These are phyloP conservation scores for Fomitopsis pulvina DNA, from an alignment of 768 basidiomycete genomes.

Conservation along the genomic window DNA sequence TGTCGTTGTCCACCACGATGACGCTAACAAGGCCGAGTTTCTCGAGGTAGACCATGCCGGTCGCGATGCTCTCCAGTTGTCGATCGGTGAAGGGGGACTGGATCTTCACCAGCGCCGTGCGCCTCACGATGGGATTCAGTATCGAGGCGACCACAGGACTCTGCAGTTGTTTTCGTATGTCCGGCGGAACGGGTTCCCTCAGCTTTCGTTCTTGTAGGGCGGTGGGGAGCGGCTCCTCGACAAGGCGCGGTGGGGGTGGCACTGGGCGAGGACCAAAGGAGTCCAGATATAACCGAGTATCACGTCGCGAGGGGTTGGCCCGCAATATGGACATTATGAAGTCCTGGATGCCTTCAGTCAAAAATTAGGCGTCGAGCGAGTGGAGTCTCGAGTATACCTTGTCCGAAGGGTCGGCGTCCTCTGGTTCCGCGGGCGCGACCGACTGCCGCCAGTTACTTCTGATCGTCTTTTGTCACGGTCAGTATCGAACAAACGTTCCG, in stretches of 20 bases:
- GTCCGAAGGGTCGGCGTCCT: constrained; percentile 22
- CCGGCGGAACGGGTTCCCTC: constrained; percentile 23
- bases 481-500: not conserved
- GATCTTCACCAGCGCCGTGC: constrained; percentile 92
- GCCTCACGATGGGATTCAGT: constrained; percentile 74
- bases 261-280: constrained; percentile 71
- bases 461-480: constrained; percentile 18
- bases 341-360: constrained; percentile 48
- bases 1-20: constrained; percentile 90
- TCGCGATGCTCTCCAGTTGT: constrained; percentile 89
- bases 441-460: constrained; percentile 15
- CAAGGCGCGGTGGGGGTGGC: constrained; percentile 21
- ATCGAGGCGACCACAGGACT: constrained; percentile 64
- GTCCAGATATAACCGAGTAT: constrained; percentile 84
- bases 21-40: constrained; percentile 94
- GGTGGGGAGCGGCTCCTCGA: constrained; percentile 21
- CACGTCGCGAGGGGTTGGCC: constrained; percentile 86
- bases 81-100: constrained; percentile 93
- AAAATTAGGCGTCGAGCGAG: not conserved
- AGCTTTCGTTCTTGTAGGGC: constrained; percentile 21
- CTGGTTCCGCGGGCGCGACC: constrained; percentile 15
- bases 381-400: constrained; percentile 16
- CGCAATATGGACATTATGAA: constrained; percentile 93
- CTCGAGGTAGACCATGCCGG: constrained; percentile 91
- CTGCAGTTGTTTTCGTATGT: constrained; percentile 31